Evolutionary conservation across 306 rosid genomes (phyloP), one percentile per base, ranked within the genome.

Genomic region (Casuarina glauca): DNA sequence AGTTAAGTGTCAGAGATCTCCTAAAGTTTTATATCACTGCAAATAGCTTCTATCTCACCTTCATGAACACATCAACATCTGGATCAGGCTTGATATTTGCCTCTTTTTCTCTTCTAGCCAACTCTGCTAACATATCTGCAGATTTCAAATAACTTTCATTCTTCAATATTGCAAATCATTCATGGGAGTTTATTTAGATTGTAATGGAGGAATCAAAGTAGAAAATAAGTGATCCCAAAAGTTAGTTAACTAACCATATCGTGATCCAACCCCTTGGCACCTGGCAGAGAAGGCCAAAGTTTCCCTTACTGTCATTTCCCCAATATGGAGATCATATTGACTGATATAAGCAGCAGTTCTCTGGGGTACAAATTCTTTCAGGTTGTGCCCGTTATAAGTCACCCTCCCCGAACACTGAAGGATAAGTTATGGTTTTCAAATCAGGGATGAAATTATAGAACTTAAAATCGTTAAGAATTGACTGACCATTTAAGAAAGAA

Each of bases 241-340:
- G 13, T 6, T 15, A 38, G 6, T 52, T 32, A 9, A 73, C 96
- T 73, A 45, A 87, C 96, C 96, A 83, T 89, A 89, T 67, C 87
- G 87, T 11, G 80, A 35, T 43, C 93, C 93, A 46, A 92, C 91
- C 60, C 97, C 97, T 88, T 92, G 97, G 61, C 91, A 88, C 82
- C 90, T 90, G 69, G 97, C 97, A 3, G 97, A 92, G 88, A 92
- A 92, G 44, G 87, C 89, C 84, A 92, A 74, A 49, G 97, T 92
- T 87, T 92, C 96, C 83, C 97, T 83, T 1, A 92, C 97, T 2
- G 97, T 92, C 91, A 92, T 76, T 73, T 88, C 91, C 73, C 91
- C 92, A 36, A 87, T 53, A 55, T 90, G 97, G 78, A 90, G 86
- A 87, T 92, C 97, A 83, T 89, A 46, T 82, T 92, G 97, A 78